Base-by-base conservation (phyloP, 441 rosid species). In the Jatropha podagrica region DNA sequence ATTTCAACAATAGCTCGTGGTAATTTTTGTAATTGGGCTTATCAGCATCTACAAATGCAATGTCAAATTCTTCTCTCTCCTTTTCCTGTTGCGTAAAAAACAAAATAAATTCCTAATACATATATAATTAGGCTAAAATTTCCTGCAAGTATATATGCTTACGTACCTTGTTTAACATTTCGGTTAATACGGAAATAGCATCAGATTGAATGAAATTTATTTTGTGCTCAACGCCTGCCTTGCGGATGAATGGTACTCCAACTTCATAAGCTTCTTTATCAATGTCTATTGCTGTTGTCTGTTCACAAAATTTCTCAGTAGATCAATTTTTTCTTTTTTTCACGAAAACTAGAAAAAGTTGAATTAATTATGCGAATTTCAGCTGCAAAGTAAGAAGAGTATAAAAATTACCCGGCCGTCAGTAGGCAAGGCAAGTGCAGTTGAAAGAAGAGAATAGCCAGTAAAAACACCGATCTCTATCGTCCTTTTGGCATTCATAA, bases 381-480 rank as follows among this genome's bases (percentile, higher is more conserved):
- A 23, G 23, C 23, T 23, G 23, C 23, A 42, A 42, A 42, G 7
- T 48, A 12, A 48, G 14, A 52, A 13, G 18, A 15, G 56, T 13
- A 4, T 13, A 15, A 0, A 15, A 52, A 52, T 15, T 4, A 91
- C 96, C 79, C 73, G 56, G 18, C 83, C 92, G 65, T 86, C 94
- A 2, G 72, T 38, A 38, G 93, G 93, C 42, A 91, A 60, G 0
- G 89, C 83, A 15, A 91, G 89, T 4, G 90, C 91, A 0, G 88
- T 82, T 17, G 81, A 41, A 5, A 91, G 82, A 11, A 91, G 89
- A 14, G 93, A 91, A 69, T 91, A 89, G 32, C 96, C 92, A 0
- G 92, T 91, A 73, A 88, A 91, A 26, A 91, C 93, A 18, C 95
- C 95, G 6, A 91, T 68, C 81, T 89, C 96, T 46, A 91, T 0